phyloP scores from a whole-genome alignment of 2,329 filamentous ascomycete species.

The Byssothecium circinans region DNA sequence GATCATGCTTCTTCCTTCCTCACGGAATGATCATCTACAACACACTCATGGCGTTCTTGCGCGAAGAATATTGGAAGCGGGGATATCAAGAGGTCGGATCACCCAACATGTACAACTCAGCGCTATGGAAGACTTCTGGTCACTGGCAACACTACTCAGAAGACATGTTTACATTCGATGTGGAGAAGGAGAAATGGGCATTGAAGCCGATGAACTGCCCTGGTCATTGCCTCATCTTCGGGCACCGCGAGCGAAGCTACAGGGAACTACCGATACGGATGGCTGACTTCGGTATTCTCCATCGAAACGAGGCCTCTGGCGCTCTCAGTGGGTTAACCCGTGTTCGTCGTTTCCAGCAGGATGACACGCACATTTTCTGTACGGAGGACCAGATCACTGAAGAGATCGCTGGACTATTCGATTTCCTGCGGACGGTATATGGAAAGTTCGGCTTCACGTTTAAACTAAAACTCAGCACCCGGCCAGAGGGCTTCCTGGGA shows the following conservation, averaged over 20 bases:
- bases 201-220: constrained; percentile 99
- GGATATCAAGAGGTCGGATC: constrained; percentile 95
- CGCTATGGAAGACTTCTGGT: constrained; percentile 91
- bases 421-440: constrained; percentile 80
- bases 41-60: constrained; percentile 77
- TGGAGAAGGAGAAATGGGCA: constrained; percentile 82
- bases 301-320: constrained; percentile 93
- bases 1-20: constrained; percentile 88
- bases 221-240: constrained; percentile 87
- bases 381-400: constrained; percentile 73
- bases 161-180: constrained; percentile 87
- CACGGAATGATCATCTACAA: constrained; percentile 95
- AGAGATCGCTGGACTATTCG: constrained; percentile 82
- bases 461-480: constrained; percentile 91
- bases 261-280: constrained; percentile 87
- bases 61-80: constrained; percentile 86
- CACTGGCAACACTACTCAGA: constrained; percentile 93
- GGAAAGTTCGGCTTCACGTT: constrained; percentile 86
- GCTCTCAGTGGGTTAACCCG: constrained; percentile 88
- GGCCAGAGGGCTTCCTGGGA: constrained; percentile 85
- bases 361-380: constrained; percentile 97
- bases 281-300: constrained; percentile 93
- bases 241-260: constrained; percentile 81
- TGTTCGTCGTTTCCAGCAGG: constrained; percentile 92
- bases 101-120: constrained; percentile 93